Conservation (phyloP, 345 rosid genomes). For the Populus tremula region DNA sequence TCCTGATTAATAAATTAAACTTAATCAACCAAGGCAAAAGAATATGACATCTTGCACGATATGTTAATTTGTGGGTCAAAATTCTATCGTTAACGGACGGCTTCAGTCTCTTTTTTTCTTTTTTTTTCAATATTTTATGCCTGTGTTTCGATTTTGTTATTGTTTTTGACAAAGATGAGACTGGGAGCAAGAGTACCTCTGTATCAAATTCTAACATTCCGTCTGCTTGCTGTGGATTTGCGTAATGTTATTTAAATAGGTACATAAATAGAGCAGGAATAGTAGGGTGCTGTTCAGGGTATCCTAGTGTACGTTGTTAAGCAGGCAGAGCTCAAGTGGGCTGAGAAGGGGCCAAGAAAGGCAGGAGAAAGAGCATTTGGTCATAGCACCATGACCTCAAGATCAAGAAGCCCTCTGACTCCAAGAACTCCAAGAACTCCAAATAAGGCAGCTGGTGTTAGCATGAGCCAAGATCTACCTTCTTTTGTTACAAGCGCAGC, state of each 20-base stretch:
- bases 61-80: not conserved
- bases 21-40: too few relatives aligned
- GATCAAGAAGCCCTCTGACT: slow-evolving; percentile 28
- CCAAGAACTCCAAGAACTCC: slow-evolving; percentile 23
- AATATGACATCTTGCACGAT: too few relatives aligned
- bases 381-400: slow-evolving; percentile 22
- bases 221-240: not conserved
- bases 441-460: not conserved
- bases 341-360: slow-evolving; percentile 61
- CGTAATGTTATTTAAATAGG: slow-evolving; percentile 21
- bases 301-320: slow-evolving; percentile 28
- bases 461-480: slow-evolving; percentile 5
- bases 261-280: slow-evolving; percentile 55
- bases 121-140: too few relatives aligned
- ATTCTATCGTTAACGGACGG: not conserved
- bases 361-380: slow-evolving; percentile 33
- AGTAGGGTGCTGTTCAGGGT: slow-evolving; percentile 43
- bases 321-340: slow-evolving; percentile 64
- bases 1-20: too few relatives aligned
- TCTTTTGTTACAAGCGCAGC: slow-evolving; percentile 34
- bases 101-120: not conserved
- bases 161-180: too few relatives aligned
- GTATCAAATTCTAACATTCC: not conserved
- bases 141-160: too few relatives aligned
- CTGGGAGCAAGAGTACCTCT: too few relatives aligned